phyloP scores from a whole-genome alignment of 805 yeast species.

The Kregervanrija pseudodelftensis region DNA sequence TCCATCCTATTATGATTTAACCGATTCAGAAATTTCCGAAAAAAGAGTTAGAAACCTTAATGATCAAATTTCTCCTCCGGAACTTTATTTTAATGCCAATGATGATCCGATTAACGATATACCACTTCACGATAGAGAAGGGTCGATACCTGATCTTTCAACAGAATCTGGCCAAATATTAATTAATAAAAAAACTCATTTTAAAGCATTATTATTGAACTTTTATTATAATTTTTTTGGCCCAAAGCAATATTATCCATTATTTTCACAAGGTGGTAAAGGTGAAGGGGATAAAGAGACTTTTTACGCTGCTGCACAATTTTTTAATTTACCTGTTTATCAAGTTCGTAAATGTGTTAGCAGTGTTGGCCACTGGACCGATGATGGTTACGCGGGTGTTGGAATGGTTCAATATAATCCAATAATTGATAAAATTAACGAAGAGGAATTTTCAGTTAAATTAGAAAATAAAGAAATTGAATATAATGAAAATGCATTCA shows the following conservation, averaged over 20 bases:
- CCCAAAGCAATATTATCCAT: conserved; percentile 39
- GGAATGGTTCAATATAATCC: conserved; percentile 57
- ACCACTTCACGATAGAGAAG: conserved; percentile 46
- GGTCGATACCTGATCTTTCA: conserved; percentile 46
- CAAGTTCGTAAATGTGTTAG: conserved; percentile 43
- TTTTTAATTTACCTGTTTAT: conserved; percentile 35
- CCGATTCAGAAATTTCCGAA: conserved; percentile 30
- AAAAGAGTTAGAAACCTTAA: conserved; percentile 25
- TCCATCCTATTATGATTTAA: conserved; percentile 40
- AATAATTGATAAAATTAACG: conserved; percentile 30
- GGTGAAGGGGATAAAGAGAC: conserved; percentile 61
- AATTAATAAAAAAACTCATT: conserved; percentile 42
- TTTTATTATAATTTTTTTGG: conserved; percentile 49
- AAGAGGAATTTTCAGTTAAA: conserved; percentile 9
- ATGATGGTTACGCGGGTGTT: conserved; percentile 36
- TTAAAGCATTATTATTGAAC: conserved; percentile 39
- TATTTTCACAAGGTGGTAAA: conserved; percentile 38
- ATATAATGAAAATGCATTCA: conserved; percentile 12
- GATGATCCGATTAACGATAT: conserved; percentile 16
- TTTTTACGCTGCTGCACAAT: conserved; percentile 45
- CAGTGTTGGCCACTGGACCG: conserved; percentile 41
- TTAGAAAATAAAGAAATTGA: not conserved
- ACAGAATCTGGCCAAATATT: conserved; percentile 52
- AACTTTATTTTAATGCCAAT: conserved; percentile 10
- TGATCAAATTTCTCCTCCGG: conserved; percentile 24